Evolutionary conservation across 352 stramenopile genomes (phyloP), one percentile per base, ranked within the genome.

Genomic region (Phytophthora pseudosyringae): DNA sequence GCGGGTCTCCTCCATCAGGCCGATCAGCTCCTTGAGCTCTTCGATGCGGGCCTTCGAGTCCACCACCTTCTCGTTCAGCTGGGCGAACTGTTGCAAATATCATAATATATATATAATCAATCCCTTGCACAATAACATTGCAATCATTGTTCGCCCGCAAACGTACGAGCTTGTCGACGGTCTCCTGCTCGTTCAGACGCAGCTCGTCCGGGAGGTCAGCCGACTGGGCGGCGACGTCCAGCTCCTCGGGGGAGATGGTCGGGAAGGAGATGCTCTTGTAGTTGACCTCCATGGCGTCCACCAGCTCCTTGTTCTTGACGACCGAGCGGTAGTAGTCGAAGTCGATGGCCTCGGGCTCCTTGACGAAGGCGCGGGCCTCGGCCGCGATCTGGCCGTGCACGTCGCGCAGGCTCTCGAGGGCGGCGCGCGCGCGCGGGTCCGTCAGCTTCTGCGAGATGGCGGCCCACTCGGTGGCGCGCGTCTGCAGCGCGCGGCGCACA

Each of bases 281-380:
- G 74, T 93, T 94, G 51, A 82, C 64, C 77, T 94, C 86, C 63
- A 94, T 81, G 36, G 79, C 82, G 67, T 94, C 83, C 52, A 94
- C 86, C 36, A 94, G 81, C 44, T 93, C 84, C 79, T 94, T 94
- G 83, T 94, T 93, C 81, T 93, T 93, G 69, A 92, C 84, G 41
- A 94, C 69, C 59, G 81, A 89, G 68, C 83, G 85, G 76, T 94
- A 94, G 78, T 94, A 85, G 44, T 88, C 83, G 67, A 94, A 94
- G 81, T 93, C 85, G 59, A 94, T 94, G 32, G 84, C 67, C 65
- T 94, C 82, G 7, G 86, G 86, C 69, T 93, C 86, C 65, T 90
- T 86, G 29, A 92, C 57, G 61, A 76, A 93, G 56, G 79, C 55
- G 52, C 85, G 84, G 15, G 84, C 82, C 61, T 94, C 86, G 50